These are phyloP conservation scores for Cryptosporidium tyzzeri DNA, from an alignment of 169 alveolate species.

Conservation along the genomic window DNA sequence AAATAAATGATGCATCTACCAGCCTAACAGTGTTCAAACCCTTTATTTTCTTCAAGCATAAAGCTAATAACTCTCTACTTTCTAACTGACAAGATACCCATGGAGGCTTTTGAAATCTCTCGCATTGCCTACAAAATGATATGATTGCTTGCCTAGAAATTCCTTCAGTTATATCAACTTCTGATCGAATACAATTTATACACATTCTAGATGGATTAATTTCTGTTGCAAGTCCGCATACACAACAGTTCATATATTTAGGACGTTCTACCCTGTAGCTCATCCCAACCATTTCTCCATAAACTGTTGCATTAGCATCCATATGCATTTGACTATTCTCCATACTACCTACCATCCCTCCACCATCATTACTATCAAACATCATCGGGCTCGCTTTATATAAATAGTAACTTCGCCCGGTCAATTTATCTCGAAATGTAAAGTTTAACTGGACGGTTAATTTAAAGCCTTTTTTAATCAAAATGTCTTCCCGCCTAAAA, in stretches of 20 bases:
- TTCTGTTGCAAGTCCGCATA: constrained; percentile 91
- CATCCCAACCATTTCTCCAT: constrained; percentile 6
- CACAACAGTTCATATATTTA: constrained; percentile 85
- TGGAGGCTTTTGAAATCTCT: constrained; percentile 92
- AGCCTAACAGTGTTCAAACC: constrained; percentile 94
- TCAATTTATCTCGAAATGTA: constrained; percentile 11
- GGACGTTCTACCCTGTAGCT: constrained; percentile 48
- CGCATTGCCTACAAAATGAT: constrained; percentile 91
- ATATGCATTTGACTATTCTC: background rate
- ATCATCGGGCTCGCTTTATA: background rate
- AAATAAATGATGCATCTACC: constrained; percentile 95
- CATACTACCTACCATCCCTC: background rate
- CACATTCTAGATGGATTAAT: constrained; percentile 93
- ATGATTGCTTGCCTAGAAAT: constrained; percentile 84
- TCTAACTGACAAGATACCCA: constrained; percentile 96
- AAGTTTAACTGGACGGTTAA: background rate
- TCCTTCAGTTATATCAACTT: constrained; percentile 92
- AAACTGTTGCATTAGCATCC: background rate
- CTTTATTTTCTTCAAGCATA: constrained; percentile 95
- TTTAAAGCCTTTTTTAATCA: background rate
- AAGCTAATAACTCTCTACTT: constrained; percentile 95
- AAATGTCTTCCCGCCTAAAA: constrained; percentile 3
- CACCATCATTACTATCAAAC: constrained; percentile 2
- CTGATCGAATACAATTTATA: constrained; percentile 89
- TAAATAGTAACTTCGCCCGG: background rate